Base-by-base conservation (phyloP, 2,329 filamentous ascomycete genomes). In the Penicillium sp. region DNA sequence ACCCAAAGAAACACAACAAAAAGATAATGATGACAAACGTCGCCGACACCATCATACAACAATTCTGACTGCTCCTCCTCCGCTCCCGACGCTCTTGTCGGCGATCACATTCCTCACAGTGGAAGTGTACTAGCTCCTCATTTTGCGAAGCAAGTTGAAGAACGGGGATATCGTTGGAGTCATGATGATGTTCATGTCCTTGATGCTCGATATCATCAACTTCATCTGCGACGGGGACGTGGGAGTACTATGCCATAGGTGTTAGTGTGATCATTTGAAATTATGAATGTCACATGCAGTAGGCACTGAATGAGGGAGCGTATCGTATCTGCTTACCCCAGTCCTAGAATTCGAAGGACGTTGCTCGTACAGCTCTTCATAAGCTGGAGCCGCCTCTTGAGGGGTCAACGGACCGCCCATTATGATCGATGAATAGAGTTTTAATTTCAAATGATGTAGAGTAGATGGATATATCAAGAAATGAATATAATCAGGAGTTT, bases 41-140 rank as follows among this genome's bases (percentile, higher is more conserved):
- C 43, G 4, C 21, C 5, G 62, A 51, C n/a, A 65, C 61, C 11
- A 53, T 55, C 10, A 11, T 25, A 31, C 62, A 65, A 3, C 31
- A 29, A 6, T 29, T 42, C 19, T 52, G 48, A 4, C 19, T 19
- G 26, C 26, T 48, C 35, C 35, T 45, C n/a, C 53, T 37, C 27
- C 35, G 49, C 37, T 63, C 61, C 25, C 53, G 54, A 14, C 53
- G 48, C 3, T 63, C 61, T 14, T 37, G 45, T n/a, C 55, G 59
- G 1, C 54, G 39, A 55, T 65, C 62, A 44, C 62, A 65, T 21
- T 55, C 57, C 2, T 61, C 59, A 46, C 62, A 65, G 33, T 65
- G 62, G 10, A 39, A 25, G 29, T 65, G 62, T 8, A 14, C 16
- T n/a, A 23, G 26, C 19, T 29, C n/a, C 27, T 19, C 25, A 33